These are phyloP conservation scores for Gonapodya sp. DNA, from an alignment of 192 early-diverging fungal genomes.

Conservation along the genomic window DNA sequence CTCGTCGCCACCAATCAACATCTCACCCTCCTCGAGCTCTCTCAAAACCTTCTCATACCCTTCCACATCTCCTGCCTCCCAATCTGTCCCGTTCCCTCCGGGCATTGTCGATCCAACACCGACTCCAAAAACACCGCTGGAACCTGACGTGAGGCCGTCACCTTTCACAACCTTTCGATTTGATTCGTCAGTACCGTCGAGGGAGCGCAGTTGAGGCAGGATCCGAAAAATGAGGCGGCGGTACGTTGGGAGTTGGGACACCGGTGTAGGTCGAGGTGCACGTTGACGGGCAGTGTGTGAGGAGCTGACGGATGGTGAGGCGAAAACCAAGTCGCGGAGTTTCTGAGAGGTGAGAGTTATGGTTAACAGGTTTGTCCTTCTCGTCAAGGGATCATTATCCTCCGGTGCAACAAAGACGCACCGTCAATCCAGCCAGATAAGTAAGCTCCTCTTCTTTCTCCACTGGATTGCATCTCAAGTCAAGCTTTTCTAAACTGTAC, in stretches of 20 bases:
- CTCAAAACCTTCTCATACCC: not conserved
- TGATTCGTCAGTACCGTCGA: not conserved
- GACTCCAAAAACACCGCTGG: no score
- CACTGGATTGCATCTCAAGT: conserved; percentile 34
- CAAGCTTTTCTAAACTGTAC: conserved; percentile 22
- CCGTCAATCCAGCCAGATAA: conserved; percentile 20
- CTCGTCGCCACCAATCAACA: no score
- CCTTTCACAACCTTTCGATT: not conserved
- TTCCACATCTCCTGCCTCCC: not conserved
- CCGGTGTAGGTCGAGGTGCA: not conserved
- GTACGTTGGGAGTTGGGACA: not conserved
- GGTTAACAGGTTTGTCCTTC: no score
- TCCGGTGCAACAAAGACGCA: conserved; percentile 9
- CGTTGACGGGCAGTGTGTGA: not conserved
- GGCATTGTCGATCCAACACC: not conserved
- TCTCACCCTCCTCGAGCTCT: not conserved
- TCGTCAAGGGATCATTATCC: no score
- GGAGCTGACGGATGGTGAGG: not conserved
- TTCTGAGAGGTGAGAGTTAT: no score
- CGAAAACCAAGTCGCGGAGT: not conserved
- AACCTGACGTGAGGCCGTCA: no score
- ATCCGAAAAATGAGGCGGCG: not conserved
- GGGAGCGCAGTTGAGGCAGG: not conserved
- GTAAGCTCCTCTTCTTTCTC: conserved; percentile 19
- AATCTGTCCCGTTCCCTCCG: not conserved